Base-by-base conservation (phyloP, 805 yeast genomes). In the Yamadazyma ubonensis region DNA sequence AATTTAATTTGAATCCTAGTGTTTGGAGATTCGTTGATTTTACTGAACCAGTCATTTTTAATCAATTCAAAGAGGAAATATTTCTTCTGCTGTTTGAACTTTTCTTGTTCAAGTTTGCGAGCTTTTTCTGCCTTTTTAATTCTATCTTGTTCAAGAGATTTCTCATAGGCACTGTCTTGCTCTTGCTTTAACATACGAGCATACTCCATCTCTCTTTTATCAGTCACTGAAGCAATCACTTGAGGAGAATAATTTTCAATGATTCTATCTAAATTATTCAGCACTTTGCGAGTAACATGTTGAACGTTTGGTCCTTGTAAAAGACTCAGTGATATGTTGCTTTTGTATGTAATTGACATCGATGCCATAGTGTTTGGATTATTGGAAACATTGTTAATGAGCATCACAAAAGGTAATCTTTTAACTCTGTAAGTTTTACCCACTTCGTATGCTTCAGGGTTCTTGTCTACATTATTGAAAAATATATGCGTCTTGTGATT, bases 1-100 rank as follows among this genome's bases (percentile, higher is more conserved):
- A 75, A 59, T 53, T 79, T 72, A 46, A 81, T 62, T 36, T 83
- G 80, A 15, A 81, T 67, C 35, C 60, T 52, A 0, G 64, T 64
- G 26, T 38, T 44, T 9, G 45, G 39, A 1, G 43, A 45, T 3
- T 17, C 14, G 22, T 44, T 44, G 17, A 50, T 32, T 6, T 41
- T 27, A 4, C 33, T 33, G 18, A 38, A 39, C 48, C 45, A 45
- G 11, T 42, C 22, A 8, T 15, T 14, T 5, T 37, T 36, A 12
- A 36, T 26, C 12, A 48, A 36, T 23, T 41, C 36, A 26, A 35
- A 35, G 22, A 45, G 41, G 40, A 39, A 44, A 29, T 23, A 26
- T 12, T 30, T 36, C 32, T 31, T 32, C 17, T 16, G 39, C n/a
- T 30, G 22, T 18, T 48, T 43, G 16, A 31, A 18, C 15, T 44